Percentiles rank a stretch among this genome's conserved stretches.
Conservation (phyloP, 148 eudicot genomes). For the Heliosperma pusillum region DNA sequence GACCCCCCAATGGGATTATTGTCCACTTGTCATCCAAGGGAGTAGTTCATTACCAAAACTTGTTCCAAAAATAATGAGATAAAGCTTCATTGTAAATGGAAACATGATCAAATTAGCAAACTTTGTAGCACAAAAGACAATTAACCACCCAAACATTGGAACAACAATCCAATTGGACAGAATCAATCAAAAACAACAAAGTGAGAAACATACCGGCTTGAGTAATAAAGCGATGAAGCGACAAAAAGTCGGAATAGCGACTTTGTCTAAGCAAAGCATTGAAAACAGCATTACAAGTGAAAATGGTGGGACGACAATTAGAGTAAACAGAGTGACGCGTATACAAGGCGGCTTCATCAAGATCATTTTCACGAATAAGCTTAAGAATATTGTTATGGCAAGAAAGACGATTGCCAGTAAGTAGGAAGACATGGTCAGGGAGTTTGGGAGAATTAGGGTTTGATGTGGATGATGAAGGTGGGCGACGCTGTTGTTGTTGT, state of each 20-base stretch:
- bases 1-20: too few relatives aligned
- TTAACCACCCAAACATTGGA: too few relatives aligned
- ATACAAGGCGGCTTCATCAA: slow-evolving; percentile 45
- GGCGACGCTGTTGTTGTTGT: neutral
- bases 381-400: slow-evolving; percentile 74
- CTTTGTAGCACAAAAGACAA: too few relatives aligned
- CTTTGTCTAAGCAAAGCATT: slow-evolving; percentile 64
- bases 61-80: too few relatives aligned
- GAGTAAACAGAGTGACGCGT: slow-evolving; percentile 93
- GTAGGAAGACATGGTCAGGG: slow-evolving; percentile 63
- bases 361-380: slow-evolving; percentile 73
- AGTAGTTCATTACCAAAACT: too few relatives aligned
- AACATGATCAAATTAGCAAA: too few relatives aligned
- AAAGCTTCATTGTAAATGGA: neutral
- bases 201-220: slow-evolving; percentile 53
- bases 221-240: slow-evolving; percentile 79
- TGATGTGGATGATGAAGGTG: slow-evolving; percentile 17
- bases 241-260: slow-evolving; percentile 65
- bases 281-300: slow-evolving; percentile 84
- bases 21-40: too few relatives aligned
- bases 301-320: slow-evolving; percentile 80
- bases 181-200: neutral
- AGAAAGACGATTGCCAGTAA: slow-evolving; percentile 70
- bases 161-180: too few relatives aligned
- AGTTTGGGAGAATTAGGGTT: slow-evolving; percentile 73